These are phyloP conservation scores for Botrytis elliptica DNA, from an alignment of 2,329 filamentous ascomycete genomes.

Conservation along the genomic window DNA sequence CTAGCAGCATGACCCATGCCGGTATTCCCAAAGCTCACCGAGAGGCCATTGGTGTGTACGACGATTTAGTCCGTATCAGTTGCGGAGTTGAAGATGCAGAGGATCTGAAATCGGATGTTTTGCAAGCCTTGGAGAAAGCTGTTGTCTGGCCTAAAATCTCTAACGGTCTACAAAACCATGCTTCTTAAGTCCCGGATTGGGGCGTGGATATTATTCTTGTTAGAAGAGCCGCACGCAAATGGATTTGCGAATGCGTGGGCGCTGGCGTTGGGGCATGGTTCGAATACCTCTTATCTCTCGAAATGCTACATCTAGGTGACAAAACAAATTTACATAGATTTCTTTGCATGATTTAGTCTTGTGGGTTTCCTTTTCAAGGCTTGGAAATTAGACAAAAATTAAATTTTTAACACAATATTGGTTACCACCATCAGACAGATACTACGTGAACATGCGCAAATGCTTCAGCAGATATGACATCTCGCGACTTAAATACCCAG, in stretches of 20 bases:
- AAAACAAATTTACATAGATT: neutral
- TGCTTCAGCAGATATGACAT: neutral
- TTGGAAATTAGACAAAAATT: neutral
- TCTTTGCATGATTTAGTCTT: neutral
- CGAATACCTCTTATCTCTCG: neutral
- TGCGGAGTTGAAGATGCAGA: conserved; percentile 90
- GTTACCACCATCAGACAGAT: neutral
- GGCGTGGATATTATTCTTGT: neutral
- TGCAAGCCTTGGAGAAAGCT: conserved; percentile 78
- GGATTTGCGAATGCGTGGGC: neutral
- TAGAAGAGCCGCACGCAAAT: neutral
- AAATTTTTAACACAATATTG: neutral
- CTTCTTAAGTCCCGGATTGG: neutral
- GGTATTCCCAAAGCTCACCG: conserved; percentile 89
- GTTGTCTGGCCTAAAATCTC: conserved; percentile 46
- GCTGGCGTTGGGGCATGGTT: conserved; percentile 5
- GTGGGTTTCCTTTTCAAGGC: neutral
- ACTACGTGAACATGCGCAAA: neutral
- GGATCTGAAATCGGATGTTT: conserved; percentile 78
- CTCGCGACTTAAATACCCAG: neutral
- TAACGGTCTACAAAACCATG: conserved; percentile 29
- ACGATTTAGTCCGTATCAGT: conserved; percentile 90
- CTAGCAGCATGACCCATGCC: conserved; percentile 94
- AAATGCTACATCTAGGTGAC: neutral
- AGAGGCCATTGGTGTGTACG: conserved; percentile 89